phyloP scores from a whole-genome alignment of 805 yeast genomes.

The Lipomyces mesembrius region DNA sequence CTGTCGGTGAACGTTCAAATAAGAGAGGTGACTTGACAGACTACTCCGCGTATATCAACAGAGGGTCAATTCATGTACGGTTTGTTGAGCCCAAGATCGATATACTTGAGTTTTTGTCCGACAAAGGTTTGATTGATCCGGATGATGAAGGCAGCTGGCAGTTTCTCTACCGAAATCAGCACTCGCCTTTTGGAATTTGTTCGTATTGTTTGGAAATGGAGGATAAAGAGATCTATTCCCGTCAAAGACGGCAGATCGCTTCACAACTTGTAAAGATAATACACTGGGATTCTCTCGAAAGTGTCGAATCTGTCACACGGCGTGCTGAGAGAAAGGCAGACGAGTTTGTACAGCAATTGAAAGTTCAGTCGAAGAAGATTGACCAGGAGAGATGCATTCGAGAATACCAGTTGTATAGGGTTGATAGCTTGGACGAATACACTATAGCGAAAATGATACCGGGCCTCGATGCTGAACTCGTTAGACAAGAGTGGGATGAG shows the following conservation, averaged over 20 bases:
- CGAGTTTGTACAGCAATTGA: slow-evolving; percentile 17
- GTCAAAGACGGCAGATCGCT: slow-evolving; percentile 13
- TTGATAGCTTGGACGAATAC: slow-evolving; percentile 15
- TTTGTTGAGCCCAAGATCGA: slow-evolving; percentile 2
- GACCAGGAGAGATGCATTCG: slow-evolving; percentile 7
- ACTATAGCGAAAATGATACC: slow-evolving; percentile 12
- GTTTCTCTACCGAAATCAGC: slow-evolving; percentile 18
- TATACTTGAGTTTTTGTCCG: slow-evolving; percentile 1
- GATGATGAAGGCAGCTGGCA: slow-evolving; percentile 14
- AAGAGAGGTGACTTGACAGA: no score
- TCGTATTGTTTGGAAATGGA: slow-evolving; percentile 23
- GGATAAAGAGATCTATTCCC: slow-evolving; percentile 6
- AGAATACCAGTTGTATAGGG: slow-evolving; percentile 6
- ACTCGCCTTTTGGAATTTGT: slow-evolving; percentile 16
- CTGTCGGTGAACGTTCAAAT: background rate
- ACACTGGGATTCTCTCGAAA: slow-evolving; percentile 15
- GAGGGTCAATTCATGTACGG: background rate
- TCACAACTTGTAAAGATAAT: slow-evolving; percentile 16
- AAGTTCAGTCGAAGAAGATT: background rate
- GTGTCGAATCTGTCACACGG: slow-evolving; percentile 4
- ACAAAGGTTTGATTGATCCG: slow-evolving; percentile 6
- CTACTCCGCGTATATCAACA: background rate
- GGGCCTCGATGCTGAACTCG: slow-evolving; percentile 13
- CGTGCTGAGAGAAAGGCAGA: slow-evolving; percentile 18
- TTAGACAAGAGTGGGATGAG: slow-evolving; percentile 19